These are phyloP conservation scores for Tulasnella sp. DNA, from an alignment of 768 basidiomycete species.

Conservation along the genomic window DNA sequence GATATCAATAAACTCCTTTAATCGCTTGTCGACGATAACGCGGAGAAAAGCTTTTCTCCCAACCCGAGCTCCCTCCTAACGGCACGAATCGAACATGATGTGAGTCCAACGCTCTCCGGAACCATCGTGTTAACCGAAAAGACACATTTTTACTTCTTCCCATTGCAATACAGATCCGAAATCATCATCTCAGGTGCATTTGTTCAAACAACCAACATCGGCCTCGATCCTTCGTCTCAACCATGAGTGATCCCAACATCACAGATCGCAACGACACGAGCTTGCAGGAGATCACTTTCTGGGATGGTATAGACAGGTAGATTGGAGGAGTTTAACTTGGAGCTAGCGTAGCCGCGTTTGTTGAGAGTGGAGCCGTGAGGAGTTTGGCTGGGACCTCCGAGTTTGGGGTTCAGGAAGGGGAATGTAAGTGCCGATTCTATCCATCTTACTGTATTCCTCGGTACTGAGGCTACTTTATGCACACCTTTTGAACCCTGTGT, in stretches of 20 bases:
- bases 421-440: constrained; percentile 40
- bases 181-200: constrained; percentile 46
- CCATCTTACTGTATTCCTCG: constrained; percentile 21
- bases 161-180: constrained; percentile 40
- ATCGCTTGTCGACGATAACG: too few relatives aligned
- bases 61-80: too few relatives aligned
- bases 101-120: too few relatives aligned
- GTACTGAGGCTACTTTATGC: neutral
- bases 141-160: constrained; percentile 28
- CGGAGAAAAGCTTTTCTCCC: too few relatives aligned
- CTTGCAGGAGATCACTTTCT: constrained; percentile 49
- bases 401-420: constrained; percentile 57
- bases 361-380: constrained; percentile 31
- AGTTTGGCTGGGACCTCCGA: constrained; percentile 55
- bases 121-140: too few relatives aligned
- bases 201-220: constrained; percentile 40
- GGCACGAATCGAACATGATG: too few relatives aligned
- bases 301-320: constrained; percentile 58
- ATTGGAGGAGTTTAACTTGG: constrained; percentile 53
- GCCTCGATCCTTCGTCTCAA: constrained; percentile 58
- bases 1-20: too few relatives aligned
- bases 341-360: constrained; percentile 57
- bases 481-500: too few relatives aligned
- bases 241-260: constrained; percentile 39
- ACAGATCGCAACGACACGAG: constrained; percentile 45